These are phyloP conservation scores for Myrica gale DNA, from an alignment of 306 rosid genomes.

Conservation along the genomic window DNA sequence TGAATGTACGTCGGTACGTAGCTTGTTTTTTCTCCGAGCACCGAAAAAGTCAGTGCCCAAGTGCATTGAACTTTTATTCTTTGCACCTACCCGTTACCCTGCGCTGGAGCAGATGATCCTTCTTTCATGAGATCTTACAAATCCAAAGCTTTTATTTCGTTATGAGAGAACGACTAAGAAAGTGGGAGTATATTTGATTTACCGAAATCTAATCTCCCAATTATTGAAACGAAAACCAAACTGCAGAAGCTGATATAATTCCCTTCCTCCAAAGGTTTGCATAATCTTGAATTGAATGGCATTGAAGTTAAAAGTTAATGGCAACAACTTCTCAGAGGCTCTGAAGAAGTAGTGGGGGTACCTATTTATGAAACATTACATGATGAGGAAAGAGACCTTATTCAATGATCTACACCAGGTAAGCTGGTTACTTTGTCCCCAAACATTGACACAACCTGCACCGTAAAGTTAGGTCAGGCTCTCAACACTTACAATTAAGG, in stretches of 20 bases:
- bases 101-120: too few species aligned
- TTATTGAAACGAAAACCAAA: too few species aligned
- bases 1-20: too few species aligned
- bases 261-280: not conserved
- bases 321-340: not conserved
- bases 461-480: slow-evolving; percentile 59
- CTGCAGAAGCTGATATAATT: too few species aligned
- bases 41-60: too few species aligned
- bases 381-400: slow-evolving; percentile 17
- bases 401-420: slow-evolving; percentile 30
- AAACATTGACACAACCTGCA: slow-evolving; percentile 42
- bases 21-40: too few species aligned
- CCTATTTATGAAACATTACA: slow-evolving; percentile 40
- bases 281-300: not conserved
- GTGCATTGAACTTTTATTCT: not conserved
- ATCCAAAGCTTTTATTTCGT: not conserved
- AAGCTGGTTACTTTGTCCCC: slow-evolving; percentile 52
- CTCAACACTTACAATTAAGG: slow-evolving; percentile 21
- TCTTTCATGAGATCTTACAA: too few species aligned
- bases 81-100: too few species aligned
- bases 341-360: slow-evolving; percentile 23
- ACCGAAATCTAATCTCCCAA: not conserved
- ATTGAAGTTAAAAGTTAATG: not conserved
- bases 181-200: too few species aligned
- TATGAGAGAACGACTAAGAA: not conserved